Evolutionary conservation across 768 basidiomycete species (phyloP), one percentile per base, ranked within the genome.

Genomic region (Mrakia frigida): DNA sequence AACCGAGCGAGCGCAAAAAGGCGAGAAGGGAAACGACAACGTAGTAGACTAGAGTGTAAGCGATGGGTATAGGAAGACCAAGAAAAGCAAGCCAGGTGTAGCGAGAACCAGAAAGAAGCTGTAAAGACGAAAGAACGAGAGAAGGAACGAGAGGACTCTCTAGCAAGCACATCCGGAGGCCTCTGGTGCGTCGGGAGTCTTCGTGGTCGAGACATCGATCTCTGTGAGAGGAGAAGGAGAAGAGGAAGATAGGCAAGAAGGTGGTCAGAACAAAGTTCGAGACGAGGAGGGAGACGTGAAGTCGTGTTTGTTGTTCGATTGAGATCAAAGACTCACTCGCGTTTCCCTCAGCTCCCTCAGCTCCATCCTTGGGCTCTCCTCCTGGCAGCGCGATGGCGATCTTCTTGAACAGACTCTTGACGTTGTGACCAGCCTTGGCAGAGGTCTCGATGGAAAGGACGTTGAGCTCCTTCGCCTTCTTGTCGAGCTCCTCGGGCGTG

Each of bases 391-490:
- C 94, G 90, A 98, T 90, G 1, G 97, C 97, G 79, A 99, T 99
- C 87, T 98, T 98, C 86, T 98, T 95, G 87, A 99, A 99, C 80
- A 99, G 84, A 79, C 92, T 92, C 86, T 99, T 99, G 78, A 99
- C 97, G 79, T 99, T 99, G 83, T 98, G 97, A 3, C 97, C 97
- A 10, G 97, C 97, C 83, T 99, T 99, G 41, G 97, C 97, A 39
- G 94, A 97, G 13, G 97, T 98, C 85, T 99, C 97, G 91, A 98
- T 98, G 82, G 96, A 97, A 91, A 98, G 93, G 80, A 98, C 93
- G 81, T 90, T 91, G 79, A 97, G 85, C 82, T 96, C 90, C 63
- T 92, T 90, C 21, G 94, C 88, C 82, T 94, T 94, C 63, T 90
- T 89, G 35, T 95, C 96, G 16, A 96, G 93, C 82, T 98, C 97